Base-by-base conservation (phyloP, 345 rosid genomes). In the Salix viminalis region DNA sequence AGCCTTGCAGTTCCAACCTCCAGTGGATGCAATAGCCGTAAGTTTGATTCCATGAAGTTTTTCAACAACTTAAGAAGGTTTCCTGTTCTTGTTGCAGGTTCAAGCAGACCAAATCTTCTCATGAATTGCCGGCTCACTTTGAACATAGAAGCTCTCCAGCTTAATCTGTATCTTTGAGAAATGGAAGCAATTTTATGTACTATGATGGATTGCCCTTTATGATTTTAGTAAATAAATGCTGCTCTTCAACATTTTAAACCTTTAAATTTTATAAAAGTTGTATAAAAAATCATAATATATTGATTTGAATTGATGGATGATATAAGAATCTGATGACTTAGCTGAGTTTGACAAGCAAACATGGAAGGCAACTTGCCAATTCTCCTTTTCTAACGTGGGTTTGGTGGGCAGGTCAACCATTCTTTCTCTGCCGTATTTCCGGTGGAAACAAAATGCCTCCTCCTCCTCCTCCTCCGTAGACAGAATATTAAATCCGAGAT, bases 51-150 rank as follows among this genome's bases (percentile, higher is more conserved):
- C 36, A 21, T 12, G n/a, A 7, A 28, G 34, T 74, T 64, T 64
- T 65, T 7, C 30, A 18, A 60, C 65, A 30, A 68, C 14, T 26
- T 32, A 50, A 66, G 41, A 66, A 34, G 21, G 34, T 66, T 36
- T 60, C 69, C 12, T 73, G 72, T 46, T 69, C 60, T 11, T 37
- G 21, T 66, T 46, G 79, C 83, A 79, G 83, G 67, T 74, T 76
- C 71, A 13, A 76, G 58, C 58, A 19, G 58, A 48, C 48, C 56
- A 68, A 37, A 41, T 32, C 23, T 32, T 66, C 42, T 12, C 64
- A 0, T 23, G 64, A n/a, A 12, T n/a, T 39, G 67, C 52, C 5
- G 16, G 14, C 26, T 13, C 65, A n/a, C 65, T 7, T 12, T 41
- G 14, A 41, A 41, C 44, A 9, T 56, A 26, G 37, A 71, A 70